Evolutionary conservation across 352 stramenopile species (phyloP), one percentile per base, ranked within the genome.

Genomic region (Hyaloperonospora arabidopsidis): DNA sequence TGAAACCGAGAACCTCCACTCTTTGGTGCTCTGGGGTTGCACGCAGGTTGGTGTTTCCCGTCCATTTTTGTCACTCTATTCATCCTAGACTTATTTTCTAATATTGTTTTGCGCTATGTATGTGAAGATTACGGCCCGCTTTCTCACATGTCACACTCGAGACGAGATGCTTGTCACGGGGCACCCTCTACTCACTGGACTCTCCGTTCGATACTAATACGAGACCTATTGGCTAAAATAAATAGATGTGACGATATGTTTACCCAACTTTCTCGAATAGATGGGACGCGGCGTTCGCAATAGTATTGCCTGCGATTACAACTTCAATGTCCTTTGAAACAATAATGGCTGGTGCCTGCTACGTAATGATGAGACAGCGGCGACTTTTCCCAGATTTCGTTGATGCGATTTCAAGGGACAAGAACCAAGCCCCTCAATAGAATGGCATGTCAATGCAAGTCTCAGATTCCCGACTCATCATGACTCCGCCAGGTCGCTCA

Each of bases 11-110:
- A 72, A 67, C 0, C 56, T 92, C 13, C 57, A 43, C 39, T 74
- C 61, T 0, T 41, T 92, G 1, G 69, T 82, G 43, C 61, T 92
- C 1, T 89, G 76, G 75, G 82, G 82, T 2, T 92, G 82, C 53
- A 92, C 82, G 1, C 82, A 87, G 67, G 74, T 85, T 61, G n/a
- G n/a, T 25, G 57, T 66, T 34, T 17, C 0, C 21, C 13, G 54
- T 39, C 22, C 14, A 40, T 19, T 29, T 52, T 54, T 7, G 35
- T 57, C 21, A 44, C 6, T n/a, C 2, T 22, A n/a, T 44, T 44
- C 15, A 21, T 44, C 5, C 15, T 11, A 17, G n/a, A 38, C 7
- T 49, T 1, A 35, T 11, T 25, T 15, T 17, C 43, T 43, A 35
- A 15, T 15, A 1, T 32, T 22, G 8, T 39, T 49, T 2, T 44